Evolutionary conservation across 139 green algal genomes (phyloP), one percentile per base, ranked within the genome.

Genomic region (Nannochloris sp.): DNA sequence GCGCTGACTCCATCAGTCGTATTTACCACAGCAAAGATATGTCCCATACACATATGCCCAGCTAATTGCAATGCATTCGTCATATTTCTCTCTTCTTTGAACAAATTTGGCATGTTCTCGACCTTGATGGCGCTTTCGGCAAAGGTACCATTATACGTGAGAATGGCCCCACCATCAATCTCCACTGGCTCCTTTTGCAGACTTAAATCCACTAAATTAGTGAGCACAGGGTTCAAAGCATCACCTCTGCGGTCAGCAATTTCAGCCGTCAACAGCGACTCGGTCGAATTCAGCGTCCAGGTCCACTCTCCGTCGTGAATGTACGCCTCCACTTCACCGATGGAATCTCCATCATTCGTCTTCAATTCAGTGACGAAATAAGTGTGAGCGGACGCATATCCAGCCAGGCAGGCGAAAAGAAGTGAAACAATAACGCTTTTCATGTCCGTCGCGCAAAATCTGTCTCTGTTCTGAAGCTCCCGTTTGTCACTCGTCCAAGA

Each of bases 181-280:
- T 51, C 45, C n/a, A n/a, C n/a, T 51, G 45, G 45, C 45, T 51
- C 45, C 45, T 51, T 51, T 51, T 51, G 45, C 14, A 51, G 45
- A 51, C 17, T 10, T 10, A 51, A 51, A 51, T 51, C 17, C 17
- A 51, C 45, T 13, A 51, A 10, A 51, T 51, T 51, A 13, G 45
- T 51, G 45, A 51, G 45, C 45, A 51, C 45, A 51, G 45, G 45
- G 45, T 51, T 51, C 45, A 51, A 51, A 20, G 45, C 45, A 51
- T 51, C 45, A 51, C 45, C 45, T 51, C 45, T 51, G 45, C 45
- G 45, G 45, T 51, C 45, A 13, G 45, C 45, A 51, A 51, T 51
- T 51, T 51, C 45, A n/a, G 45, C 45, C 45, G 45, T 51, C 45
- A 51, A 51, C 45, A 51, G 45, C 45, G 45, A 51, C 45, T 51